Evolutionary conservation across 345 rosid genomes (phyloP).

Genomic region (Lenwebbia sp.): DNA sequence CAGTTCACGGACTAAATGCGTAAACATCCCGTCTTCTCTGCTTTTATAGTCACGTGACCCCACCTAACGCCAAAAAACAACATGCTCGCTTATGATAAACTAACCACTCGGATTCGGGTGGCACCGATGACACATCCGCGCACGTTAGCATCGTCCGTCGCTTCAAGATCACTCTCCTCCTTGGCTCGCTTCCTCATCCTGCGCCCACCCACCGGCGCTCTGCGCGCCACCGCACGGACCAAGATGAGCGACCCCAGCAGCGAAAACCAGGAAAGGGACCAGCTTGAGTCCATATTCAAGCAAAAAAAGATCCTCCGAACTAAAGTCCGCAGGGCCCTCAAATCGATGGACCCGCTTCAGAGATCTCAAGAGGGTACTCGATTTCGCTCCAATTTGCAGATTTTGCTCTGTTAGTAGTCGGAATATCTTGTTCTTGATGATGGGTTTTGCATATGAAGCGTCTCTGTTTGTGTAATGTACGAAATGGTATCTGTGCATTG

Average conservation of each 20-base stretch:
- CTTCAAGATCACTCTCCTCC: neutral
- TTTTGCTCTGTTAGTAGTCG: neutral
- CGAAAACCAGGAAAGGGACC: neutral
- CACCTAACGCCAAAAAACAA: neutral
- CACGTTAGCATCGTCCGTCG: neutral
- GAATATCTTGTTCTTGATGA: neutral
- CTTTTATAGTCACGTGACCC: neutral
- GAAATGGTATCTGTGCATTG: neutral
- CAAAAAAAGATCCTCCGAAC: conserved; percentile 59
- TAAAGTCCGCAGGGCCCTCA: conserved; percentile 61
- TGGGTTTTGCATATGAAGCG: neutral
- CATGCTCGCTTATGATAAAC: neutral
- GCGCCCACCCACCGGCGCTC: neutral
- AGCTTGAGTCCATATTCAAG: conserved; percentile 40
- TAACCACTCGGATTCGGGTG: neutral
- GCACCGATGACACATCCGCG: neutral
- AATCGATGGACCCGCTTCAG: conserved; percentile 66
- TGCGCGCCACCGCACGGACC: neutral
- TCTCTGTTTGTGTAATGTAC: neutral
- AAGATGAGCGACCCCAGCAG: conserved; percentile 1
- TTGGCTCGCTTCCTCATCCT: neutral
- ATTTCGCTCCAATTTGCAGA: neutral
- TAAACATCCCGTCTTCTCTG: neutral
- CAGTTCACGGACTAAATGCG: neutral
- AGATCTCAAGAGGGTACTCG: conserved; percentile 56